Base-by-base conservation (phyloP, 1,139 yeast species). In the Candida mesenterica region DNA sequence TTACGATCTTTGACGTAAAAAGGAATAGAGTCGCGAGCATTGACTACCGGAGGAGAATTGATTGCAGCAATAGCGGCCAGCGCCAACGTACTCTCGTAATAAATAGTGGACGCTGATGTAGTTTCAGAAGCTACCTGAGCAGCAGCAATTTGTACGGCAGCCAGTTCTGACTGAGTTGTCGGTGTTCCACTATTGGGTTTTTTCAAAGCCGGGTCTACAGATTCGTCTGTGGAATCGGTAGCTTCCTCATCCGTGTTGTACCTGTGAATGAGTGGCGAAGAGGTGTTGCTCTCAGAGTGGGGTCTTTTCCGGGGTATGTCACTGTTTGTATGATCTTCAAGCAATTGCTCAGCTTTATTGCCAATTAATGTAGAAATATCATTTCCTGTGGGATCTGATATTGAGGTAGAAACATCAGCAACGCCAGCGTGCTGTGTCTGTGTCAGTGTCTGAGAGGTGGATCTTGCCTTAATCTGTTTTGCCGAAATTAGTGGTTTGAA, bases 1-100 rank as follows among this genome's bases (percentile, higher is more conserved):
- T 62, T 60, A n/a, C 70, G 51, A 37, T 66, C 72, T 34, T 63
- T 65, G 17, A 63, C 57, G 40, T 66, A 66, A 28, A 52, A 52
- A 4, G 65, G 64, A 10, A 52, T 45, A 4, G 53, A 41, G 13
- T 53, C 55, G 14, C 53, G 49, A 2, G 55, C 57, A 28, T 49
- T 53, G 5, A 52, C 47, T 3, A 60, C 63, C 2, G 58, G 46
- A 1, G 67, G 65, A 1, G 65, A 52, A 32, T 59, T 57, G n/a
- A 61, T 59, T 1, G 68, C 68, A 2, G 65, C 62, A 13, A 63
- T 59, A 1, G 67, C 62, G 2, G 68, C 65, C 7, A 54, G 48
- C 3, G 65, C 59, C 34, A 64, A 42, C 0, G 55, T 65, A 39
- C 56, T 58, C 24, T 59, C 68, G 41, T 58, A 60, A 28, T 59